Conservation (phyloP, 495 filamentous ascomycete genomes). For the Extremus antarcticus region DNA sequence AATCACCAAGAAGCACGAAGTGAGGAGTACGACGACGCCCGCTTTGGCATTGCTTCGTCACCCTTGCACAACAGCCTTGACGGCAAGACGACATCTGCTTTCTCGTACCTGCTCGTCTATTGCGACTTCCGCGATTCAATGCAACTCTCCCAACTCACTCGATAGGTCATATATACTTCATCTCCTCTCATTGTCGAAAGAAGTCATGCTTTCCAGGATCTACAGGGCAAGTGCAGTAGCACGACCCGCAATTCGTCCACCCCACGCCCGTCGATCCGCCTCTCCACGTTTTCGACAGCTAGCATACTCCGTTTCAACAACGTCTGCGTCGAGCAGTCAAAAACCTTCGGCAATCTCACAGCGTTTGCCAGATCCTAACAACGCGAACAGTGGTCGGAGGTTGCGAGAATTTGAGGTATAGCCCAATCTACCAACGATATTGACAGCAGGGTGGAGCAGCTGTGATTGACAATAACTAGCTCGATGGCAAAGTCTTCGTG, state of each 20-base stretch:
- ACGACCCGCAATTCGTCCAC: background rate
- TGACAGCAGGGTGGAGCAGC: background rate
- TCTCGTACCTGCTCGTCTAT: too few relatives aligned
- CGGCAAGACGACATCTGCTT: background rate
- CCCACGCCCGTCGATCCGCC: background rate
- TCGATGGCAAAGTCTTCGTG: constrained; percentile 46
- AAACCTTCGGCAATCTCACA: constrained; percentile 9
- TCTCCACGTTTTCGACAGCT: background rate
- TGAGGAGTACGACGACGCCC: background rate
- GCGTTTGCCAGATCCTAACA: constrained; percentile 3
- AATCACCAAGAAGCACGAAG: background rate
- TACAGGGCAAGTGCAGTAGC: background rate
- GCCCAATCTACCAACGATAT: background rate
- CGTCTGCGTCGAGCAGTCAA: background rate
- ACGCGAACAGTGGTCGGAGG: background rate
- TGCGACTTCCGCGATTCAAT: too few relatives aligned
- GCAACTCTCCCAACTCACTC: too few relatives aligned
- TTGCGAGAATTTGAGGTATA: constrained; percentile 18
- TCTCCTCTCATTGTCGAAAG: too few relatives aligned
- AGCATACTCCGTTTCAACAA: background rate
- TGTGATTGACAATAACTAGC: constrained; percentile 5
- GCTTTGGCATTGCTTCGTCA: background rate
- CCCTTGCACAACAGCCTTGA: background rate
- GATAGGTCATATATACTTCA: too few relatives aligned
- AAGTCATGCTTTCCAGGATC: background rate